Percentiles rank a stretch among this genome's conserved stretches.
Evolutionary conservation across 805 yeast genomes (phyloP).

Genomic region (Maudiozyma pseudohumilis): DNA sequence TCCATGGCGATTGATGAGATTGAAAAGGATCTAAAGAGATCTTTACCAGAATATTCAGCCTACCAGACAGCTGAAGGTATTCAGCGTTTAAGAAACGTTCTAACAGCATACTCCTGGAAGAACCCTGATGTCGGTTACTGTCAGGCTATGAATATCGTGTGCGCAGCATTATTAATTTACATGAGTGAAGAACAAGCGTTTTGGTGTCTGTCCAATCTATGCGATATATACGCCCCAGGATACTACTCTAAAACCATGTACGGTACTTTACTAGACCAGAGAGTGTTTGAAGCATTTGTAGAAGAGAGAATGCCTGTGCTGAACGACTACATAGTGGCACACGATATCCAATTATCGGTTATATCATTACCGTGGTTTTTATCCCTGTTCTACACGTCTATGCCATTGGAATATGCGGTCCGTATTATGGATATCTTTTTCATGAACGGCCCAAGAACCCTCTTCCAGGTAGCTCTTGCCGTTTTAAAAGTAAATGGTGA

Average conservation of each 20-base stretch:
- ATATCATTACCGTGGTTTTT: slow-evolving; percentile 95
- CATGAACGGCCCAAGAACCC: slow-evolving; percentile 76
- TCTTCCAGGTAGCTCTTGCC: slow-evolving; percentile 91
- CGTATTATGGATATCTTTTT: slow-evolving; percentile 85
- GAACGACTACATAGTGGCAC: slow-evolving; percentile 67
- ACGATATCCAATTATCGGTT: slow-evolving; percentile 86
- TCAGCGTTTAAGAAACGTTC: slow-evolving; percentile 68
- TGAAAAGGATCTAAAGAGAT: slow-evolving; percentile 89
- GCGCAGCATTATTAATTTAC: slow-evolving; percentile 66
- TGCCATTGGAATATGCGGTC: slow-evolving; percentile 91
- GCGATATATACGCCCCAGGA: slow-evolving; percentile 86
- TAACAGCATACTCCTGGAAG: slow-evolving; percentile 93
- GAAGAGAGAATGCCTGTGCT: slow-evolving; percentile 81
- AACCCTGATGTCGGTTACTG: slow-evolving; percentile 97
- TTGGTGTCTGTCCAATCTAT: slow-evolving; percentile 75
- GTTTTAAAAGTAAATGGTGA: slow-evolving; percentile 85
- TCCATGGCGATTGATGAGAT: slow-evolving; percentile 92
- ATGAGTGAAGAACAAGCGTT: slow-evolving; percentile 97
- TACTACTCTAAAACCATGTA: slow-evolving; percentile 96
- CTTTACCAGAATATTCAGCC: slow-evolving; percentile 92
- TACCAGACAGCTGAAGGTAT: slow-evolving; percentile 85
- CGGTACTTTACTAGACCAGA: slow-evolving; percentile 89
- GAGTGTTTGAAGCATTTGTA: slow-evolving; percentile 83
- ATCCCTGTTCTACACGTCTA: slow-evolving; percentile 77
- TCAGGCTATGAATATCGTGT: slow-evolving; percentile 95